Conservation (phyloP, 2,329 filamentous ascomycete species). For the Colletotrichum kahawae region DNA sequence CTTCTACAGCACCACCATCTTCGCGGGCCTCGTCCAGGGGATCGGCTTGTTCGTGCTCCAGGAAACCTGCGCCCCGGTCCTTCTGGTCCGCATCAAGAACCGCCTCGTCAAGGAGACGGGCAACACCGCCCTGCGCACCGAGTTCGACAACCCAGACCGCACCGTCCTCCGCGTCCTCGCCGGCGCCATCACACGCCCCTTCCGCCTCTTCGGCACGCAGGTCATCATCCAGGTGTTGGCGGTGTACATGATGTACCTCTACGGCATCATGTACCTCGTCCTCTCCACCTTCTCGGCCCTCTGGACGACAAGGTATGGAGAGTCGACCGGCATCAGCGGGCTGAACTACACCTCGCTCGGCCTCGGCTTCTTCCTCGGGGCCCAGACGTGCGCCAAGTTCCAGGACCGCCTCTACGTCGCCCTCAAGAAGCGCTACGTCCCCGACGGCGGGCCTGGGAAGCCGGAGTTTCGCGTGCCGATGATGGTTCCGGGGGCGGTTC, state of each 20-base stretch:
- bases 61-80: slow-evolving; percentile 67
- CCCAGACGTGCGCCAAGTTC: slow-evolving; percentile 45
- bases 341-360: slow-evolving; percentile 56
- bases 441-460: slow-evolving; percentile 36
- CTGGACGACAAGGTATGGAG: slow-evolving; percentile 48
- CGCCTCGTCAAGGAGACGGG: slow-evolving; percentile 63
- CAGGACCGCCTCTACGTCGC: slow-evolving; percentile 51
- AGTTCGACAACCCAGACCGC: slow-evolving; percentile 53
- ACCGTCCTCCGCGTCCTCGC: slow-evolving; percentile 22
- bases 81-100: slow-evolving; percentile 62
- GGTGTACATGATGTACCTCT: slow-evolving; percentile 46
- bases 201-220: slow-evolving; percentile 50
- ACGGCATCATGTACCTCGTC: slow-evolving; percentile 50
- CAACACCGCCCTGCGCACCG: slow-evolving; percentile 51
- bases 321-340: slow-evolving; percentile 47
- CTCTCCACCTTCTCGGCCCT: slow-evolving; percentile 54
- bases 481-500: slow-evolving; percentile 44
- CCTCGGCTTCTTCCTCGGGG: slow-evolving; percentile 54
- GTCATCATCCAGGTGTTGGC: slow-evolving; percentile 53
- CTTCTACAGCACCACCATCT: slow-evolving; percentile 71
- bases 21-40: slow-evolving; percentile 64
- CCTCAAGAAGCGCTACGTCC: slow-evolving; percentile 44
- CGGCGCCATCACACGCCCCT: slow-evolving; percentile 43
- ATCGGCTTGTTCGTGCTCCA: slow-evolving; percentile 65
- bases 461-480: slow-evolving; percentile 50